Conservation (phyloP, 805 yeast genomes). For the Nematodospora valgi region DNA sequence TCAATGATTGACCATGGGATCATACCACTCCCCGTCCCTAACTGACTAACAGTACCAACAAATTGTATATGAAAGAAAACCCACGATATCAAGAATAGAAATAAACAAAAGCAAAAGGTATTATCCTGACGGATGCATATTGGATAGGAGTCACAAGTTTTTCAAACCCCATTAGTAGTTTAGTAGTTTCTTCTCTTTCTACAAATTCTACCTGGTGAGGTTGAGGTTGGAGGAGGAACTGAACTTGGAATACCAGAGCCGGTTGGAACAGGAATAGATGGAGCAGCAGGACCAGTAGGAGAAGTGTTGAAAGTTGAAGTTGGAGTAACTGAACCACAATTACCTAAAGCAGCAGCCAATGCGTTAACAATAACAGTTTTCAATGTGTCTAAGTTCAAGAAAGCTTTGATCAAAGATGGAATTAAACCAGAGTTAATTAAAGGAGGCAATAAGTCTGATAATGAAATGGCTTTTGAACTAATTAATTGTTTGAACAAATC, state of each 20-base stretch:
- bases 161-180: too few relatives aligned
- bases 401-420: constrained; percentile 32
- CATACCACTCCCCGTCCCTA: too few relatives aligned
- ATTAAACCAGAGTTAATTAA: constrained; percentile 35
- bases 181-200: constrained; percentile 24
- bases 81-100: too few relatives aligned
- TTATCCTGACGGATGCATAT: too few relatives aligned
- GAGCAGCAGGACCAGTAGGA: constrained; percentile 13
- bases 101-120: too few relatives aligned
- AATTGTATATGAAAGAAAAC: too few relatives aligned
- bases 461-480: constrained; percentile 24
- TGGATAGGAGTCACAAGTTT: too few relatives aligned
- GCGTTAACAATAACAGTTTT: constrained; percentile 39
- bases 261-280: constrained; percentile 8
- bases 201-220: constrained; percentile 12
- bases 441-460: constrained; percentile 25
- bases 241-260: constrained; percentile 6
- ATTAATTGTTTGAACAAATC: constrained; percentile 29
- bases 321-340: constrained; percentile 30
- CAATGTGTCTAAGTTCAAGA: constrained; percentile 36
- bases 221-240: background rate
- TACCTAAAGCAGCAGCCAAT: constrained; percentile 39
- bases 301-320: constrained; percentile 16
- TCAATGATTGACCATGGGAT: too few relatives aligned
- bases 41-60: too few relatives aligned